These are phyloP conservation scores for Aurantiochytrium sp. DNA, from an alignment of 108 stramenopile genomes.

Conservation along the genomic window DNA sequence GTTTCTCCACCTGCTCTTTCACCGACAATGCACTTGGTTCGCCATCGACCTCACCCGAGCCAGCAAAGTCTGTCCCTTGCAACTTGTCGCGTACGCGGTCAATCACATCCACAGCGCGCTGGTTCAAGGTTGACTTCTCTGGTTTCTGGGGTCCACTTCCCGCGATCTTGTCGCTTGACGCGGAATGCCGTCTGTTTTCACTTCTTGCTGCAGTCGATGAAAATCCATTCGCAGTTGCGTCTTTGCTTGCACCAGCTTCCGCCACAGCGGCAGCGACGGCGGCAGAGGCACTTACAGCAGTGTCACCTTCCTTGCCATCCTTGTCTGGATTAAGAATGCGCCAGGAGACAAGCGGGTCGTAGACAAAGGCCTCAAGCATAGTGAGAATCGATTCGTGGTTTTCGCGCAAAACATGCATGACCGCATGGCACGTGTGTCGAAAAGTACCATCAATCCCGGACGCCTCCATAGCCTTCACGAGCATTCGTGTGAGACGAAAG, in stretches of 20 bases:
- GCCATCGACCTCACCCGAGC: not conserved
- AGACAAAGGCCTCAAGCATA: slow-evolving; percentile 98
- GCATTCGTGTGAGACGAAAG: slow-evolving; percentile 98
- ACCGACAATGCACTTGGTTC: slow-evolving; percentile 55
- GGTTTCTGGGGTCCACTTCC: no score
- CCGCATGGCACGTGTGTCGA: slow-evolving; percentile 85
- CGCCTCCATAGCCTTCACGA: slow-evolving; percentile 98
- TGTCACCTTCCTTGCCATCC: not conserved
- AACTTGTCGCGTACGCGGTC: slow-evolving; percentile 93
- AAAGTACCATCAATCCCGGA: slow-evolving; percentile 95
- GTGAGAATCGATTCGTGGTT: slow-evolving; percentile 91
- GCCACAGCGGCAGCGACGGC: no score
- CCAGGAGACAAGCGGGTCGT: slow-evolving; percentile 99
- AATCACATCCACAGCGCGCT: slow-evolving; percentile 92
- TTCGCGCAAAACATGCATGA: slow-evolving; percentile 89
- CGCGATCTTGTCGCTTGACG: no score
- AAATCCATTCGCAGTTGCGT: no score
- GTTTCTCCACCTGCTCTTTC: slow-evolving; percentile 83
- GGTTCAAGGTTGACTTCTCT: slow-evolving; percentile 60
- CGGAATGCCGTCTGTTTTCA: no score
- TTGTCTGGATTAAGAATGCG: slow-evolving; percentile 58
- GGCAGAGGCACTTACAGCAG: no score
- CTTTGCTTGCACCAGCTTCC: no score
- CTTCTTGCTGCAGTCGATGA: no score
- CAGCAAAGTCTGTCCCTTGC: slow-evolving; percentile 79